Percentiles rank a stretch among this genome's conserved stretches.
Conservation (phyloP, 768 basidiomycete genomes). For the Boletus edulis region DNA sequence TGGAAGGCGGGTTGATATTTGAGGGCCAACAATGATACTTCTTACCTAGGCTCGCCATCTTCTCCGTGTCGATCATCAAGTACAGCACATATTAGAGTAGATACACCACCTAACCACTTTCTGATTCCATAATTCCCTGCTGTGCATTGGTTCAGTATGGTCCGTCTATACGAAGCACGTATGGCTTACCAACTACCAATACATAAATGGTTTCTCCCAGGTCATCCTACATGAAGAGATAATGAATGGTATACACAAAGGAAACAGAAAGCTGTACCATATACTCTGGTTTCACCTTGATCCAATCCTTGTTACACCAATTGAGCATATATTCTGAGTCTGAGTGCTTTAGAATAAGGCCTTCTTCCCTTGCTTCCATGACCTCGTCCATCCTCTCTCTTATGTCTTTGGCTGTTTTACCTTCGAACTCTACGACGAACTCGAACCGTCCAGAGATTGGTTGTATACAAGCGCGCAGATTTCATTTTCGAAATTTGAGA, state of each 20-base stretch:
- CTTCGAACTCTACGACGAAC: slow-evolving; percentile 67
- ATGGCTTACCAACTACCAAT: slow-evolving; percentile 73
- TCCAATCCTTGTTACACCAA: slow-evolving; percentile 88
- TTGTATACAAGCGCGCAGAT: slow-evolving; percentile 65
- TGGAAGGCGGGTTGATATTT: slow-evolving; percentile 27
- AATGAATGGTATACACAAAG: not conserved
- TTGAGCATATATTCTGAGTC: slow-evolving; percentile 79
- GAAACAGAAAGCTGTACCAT: slow-evolving; percentile 48
- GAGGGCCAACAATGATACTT: not conserved
- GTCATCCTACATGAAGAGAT: slow-evolving; percentile 55
- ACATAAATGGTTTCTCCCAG: slow-evolving; percentile 93
- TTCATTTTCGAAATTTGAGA: slow-evolving; percentile 75
- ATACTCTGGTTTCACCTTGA: slow-evolving; percentile 91
- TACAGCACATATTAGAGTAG: slow-evolving; percentile 86
- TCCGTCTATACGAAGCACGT: not conserved
- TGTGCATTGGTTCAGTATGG: slow-evolving; percentile 25
- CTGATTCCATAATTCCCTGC: slow-evolving; percentile 89
- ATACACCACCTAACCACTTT: slow-evolving; percentile 83
- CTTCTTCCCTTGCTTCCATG: slow-evolving; percentile 86
- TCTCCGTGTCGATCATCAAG: slow-evolving; percentile 67
- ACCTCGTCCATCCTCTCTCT: slow-evolving; percentile 76
- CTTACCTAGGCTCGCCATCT: slow-evolving; percentile 61
- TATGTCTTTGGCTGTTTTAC: slow-evolving; percentile 80
- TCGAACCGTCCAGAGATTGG: slow-evolving; percentile 80
- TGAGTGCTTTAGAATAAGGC: slow-evolving; percentile 88